phyloP scores from a whole-genome alignment of 2,329 filamentous ascomycete genomes.

The Gnomoniopsis smithogilvyi region DNA sequence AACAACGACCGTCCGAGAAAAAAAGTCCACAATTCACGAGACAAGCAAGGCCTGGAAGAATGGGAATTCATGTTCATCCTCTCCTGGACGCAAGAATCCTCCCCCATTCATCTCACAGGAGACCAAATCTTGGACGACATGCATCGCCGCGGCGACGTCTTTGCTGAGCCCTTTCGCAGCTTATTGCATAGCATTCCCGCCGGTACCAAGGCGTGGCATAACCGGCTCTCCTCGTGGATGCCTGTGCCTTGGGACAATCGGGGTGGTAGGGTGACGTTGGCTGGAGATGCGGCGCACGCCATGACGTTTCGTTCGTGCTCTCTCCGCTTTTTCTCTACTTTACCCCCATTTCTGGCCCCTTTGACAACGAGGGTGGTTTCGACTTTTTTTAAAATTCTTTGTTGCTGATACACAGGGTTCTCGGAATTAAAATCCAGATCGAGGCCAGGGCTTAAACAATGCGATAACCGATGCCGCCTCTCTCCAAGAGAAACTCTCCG shows the following conservation, averaged over 20 bases:
- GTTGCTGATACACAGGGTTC: too few relatives aligned
- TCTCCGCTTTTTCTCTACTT: background rate
- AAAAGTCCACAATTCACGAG: background rate
- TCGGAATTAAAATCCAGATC: too few relatives aligned
- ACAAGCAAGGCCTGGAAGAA: slow-evolving; percentile 1
- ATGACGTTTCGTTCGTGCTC: slow-evolving; percentile 5
- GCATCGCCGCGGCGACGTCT: background rate
- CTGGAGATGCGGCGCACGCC: slow-evolving; percentile 20
- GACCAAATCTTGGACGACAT: slow-evolving; percentile 12
- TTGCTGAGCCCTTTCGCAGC: slow-evolving; percentile 15
- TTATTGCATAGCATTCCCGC: slow-evolving; percentile 2
- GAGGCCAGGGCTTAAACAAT: slow-evolving; percentile 20
- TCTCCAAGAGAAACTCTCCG: background rate
- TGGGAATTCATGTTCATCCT: slow-evolving; percentile 15
- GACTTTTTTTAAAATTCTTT: too few relatives aligned
- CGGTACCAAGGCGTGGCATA: slow-evolving; percentile 16
- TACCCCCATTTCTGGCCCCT: too few relatives aligned
- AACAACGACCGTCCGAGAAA: too few relatives aligned
- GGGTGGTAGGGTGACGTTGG: slow-evolving; percentile 16
- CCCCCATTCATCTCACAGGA: background rate
- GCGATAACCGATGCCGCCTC: slow-evolving; percentile 13
- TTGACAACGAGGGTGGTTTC: too few relatives aligned
- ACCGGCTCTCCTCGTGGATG: slow-evolving; percentile 17
- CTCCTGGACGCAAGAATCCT: slow-evolving; percentile 13
- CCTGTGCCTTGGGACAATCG: slow-evolving; percentile 19